Percentiles rank a stretch among this genome's conserved stretches.
phyloP scores from a whole-genome alignment of 257 asterid species.

The Solanum dulcamara region DNA sequence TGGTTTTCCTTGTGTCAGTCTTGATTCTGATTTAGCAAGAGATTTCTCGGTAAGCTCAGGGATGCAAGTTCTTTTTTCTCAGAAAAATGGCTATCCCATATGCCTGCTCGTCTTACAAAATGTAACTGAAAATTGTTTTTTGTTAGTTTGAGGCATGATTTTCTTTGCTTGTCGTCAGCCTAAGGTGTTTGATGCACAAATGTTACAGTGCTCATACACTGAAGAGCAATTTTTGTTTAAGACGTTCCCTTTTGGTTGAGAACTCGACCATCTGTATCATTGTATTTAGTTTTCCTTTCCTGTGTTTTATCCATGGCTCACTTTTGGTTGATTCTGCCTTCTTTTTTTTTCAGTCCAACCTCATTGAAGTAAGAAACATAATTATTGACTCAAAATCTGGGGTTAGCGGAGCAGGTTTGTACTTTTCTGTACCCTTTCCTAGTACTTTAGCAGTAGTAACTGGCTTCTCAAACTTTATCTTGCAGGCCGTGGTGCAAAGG shows the following conservation, averaged over 20 bases:
- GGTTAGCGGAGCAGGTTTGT: constrained; percentile 95
- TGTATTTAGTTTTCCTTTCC: not conserved
- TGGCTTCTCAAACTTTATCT: constrained; percentile 4
- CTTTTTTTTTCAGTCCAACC: constrained; percentile 61
- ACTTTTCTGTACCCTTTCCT: not conserved
- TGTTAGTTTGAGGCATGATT: not conserved
- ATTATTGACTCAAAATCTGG: constrained; percentile 94
- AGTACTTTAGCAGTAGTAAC: not conserved
- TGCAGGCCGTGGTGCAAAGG: constrained; percentile 93
- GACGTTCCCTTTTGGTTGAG: not conserved
- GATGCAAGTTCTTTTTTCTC: not conserved
- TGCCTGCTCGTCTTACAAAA: not conserved
- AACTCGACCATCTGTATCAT: not conserved
- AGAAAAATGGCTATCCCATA: not conserved
- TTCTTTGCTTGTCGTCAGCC: not conserved
- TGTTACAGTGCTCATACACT: not conserved
- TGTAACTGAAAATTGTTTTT: not conserved
- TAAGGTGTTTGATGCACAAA: not conserved
- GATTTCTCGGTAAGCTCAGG: not conserved
- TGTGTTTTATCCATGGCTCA: not conserved
- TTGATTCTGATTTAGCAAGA: not conserved
- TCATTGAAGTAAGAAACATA: constrained; percentile 62
- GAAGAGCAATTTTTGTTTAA: not conserved
- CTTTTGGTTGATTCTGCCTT: not conserved
- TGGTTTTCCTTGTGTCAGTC: not conserved